These are phyloP conservation scores for Clavispora asparagi DNA, from an alignment of 805 yeast species.

Conservation along the genomic window DNA sequence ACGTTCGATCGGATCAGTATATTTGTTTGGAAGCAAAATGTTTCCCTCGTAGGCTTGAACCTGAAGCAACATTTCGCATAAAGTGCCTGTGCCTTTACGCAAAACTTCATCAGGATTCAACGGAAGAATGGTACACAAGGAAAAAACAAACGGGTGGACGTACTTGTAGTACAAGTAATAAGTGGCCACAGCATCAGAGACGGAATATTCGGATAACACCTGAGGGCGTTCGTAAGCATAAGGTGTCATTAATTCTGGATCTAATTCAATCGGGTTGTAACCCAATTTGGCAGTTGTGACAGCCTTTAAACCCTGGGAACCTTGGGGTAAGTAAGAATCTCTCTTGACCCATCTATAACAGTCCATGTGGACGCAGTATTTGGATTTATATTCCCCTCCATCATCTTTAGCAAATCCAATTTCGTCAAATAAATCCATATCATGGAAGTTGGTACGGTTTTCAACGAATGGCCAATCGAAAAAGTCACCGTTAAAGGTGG, in stretches of 20 bases:
- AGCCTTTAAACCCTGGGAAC: slow-evolving; percentile 96
- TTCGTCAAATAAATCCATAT: slow-evolving; percentile 81
- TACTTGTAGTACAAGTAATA: slow-evolving; percentile 93
- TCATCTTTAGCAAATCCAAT: slow-evolving; percentile 88
- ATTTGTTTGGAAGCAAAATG: slow-evolving; percentile 88
- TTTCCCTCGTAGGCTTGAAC: slow-evolving; percentile 83
- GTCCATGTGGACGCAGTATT: slow-evolving; percentile 95
- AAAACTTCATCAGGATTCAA: slow-evolving; percentile 93
- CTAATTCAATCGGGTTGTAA: slow-evolving; percentile 92
- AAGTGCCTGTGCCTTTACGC: slow-evolving; percentile 96
- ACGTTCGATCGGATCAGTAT: slow-evolving; percentile 88
- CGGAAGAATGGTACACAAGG: slow-evolving; percentile 93
- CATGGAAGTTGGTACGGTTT: slow-evolving; percentile 78
- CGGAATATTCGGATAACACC: slow-evolving; percentile 89
- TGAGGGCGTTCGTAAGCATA: slow-evolving; percentile 95
- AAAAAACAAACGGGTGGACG: slow-evolving; percentile 94
- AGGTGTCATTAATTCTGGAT: slow-evolving; percentile 97
- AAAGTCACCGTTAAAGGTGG: slow-evolving; percentile 97
- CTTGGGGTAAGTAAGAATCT: slow-evolving; percentile 96
- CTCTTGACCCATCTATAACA: slow-evolving; percentile 97
- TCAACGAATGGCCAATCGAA: slow-evolving; percentile 99
- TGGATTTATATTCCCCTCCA: slow-evolving; percentile 89
- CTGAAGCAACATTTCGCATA: slow-evolving; percentile 96
- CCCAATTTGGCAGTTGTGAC: slow-evolving; percentile 95
- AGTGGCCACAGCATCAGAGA: slow-evolving; percentile 98